These are phyloP conservation scores for Cryphonectria japonica DNA, from an alignment of 2,329 filamentous ascomycete species.

Conservation along the genomic window DNA sequence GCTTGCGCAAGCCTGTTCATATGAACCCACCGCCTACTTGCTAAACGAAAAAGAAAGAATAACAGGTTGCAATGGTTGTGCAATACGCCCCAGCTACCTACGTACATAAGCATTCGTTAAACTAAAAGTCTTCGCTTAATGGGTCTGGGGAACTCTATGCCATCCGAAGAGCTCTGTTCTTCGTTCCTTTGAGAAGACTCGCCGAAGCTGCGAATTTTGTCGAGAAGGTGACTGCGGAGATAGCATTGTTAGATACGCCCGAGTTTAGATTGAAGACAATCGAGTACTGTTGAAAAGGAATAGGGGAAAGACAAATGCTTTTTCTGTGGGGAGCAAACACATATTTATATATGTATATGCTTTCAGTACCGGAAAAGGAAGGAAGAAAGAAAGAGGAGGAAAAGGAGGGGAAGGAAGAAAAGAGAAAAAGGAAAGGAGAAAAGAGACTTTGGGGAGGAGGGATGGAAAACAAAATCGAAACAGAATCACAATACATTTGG, in stretches of 20 bases:
- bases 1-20: not conserved
- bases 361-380: too few species aligned
- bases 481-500: not conserved
- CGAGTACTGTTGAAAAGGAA: not conserved
- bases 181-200: slow-evolving; percentile 42
- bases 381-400: too few species aligned
- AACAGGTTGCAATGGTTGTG: not conserved
- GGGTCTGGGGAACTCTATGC: slow-evolving; percentile 43
- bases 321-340: too few species aligned
- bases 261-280: slow-evolving; percentile 34
- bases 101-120: not conserved
- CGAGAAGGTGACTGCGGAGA: slow-evolving; percentile 54
- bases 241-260: slow-evolving; percentile 37
- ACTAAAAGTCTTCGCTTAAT: slow-evolving; percentile 51
- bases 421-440: too few species aligned
- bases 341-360: too few species aligned
- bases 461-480: too few species aligned
- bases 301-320: not conserved
- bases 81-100: not conserved
- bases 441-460: not conserved
- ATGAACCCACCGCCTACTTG: not conserved
- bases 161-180: slow-evolving; percentile 40
- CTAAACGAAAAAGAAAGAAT: not conserved
- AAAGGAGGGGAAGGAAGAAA: too few species aligned
- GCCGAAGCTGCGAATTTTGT: slow-evolving; percentile 55